These are phyloP conservation scores for Hemisphaericaspora subhashii DNA, from an alignment of 1,139 yeast genomes.

Conservation along the genomic window DNA sequence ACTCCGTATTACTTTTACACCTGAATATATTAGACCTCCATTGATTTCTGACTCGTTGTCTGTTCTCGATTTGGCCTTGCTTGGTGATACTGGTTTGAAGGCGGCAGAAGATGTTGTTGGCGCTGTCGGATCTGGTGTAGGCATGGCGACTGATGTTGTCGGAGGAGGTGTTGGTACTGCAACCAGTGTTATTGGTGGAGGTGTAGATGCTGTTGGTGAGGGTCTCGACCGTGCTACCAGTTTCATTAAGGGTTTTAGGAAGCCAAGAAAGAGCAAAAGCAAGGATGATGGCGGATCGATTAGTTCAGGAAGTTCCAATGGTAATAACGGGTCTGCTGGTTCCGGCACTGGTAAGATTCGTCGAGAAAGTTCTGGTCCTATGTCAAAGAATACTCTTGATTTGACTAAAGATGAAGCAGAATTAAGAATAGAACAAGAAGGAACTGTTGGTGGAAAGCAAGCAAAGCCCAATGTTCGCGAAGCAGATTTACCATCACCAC, in stretches of 20 bases:
- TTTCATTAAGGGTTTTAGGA: slow-evolving; percentile 35
- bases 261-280: slow-evolving; percentile 21
- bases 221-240: slow-evolving; percentile 49
- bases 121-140: slow-evolving; percentile 33
- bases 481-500: slow-evolving; percentile 43
- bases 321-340: no score
- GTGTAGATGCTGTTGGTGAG: slow-evolving; percentile 35
- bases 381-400: slow-evolving; percentile 4
- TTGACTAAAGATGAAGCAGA: slow-evolving; percentile 14
- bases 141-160: not conserved
- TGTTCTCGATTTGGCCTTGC: slow-evolving; percentile 42
- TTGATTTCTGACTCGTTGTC: slow-evolving; percentile 43
- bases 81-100: slow-evolving; percentile 42
- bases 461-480: slow-evolving; percentile 39
- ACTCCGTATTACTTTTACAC: slow-evolving; percentile 54
- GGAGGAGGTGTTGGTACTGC: slow-evolving; percentile 2
- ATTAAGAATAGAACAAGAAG: slow-evolving; percentile 12
- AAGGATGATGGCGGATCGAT: slow-evolving; percentile 6
- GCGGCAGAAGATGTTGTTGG: slow-evolving; percentile 48
- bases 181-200: slow-evolving; percentile 10
- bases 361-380: not conserved
- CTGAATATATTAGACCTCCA: slow-evolving; percentile 67
- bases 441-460: slow-evolving; percentile 10
- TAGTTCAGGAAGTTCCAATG: slow-evolving; percentile 2
- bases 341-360: not conserved